Evolutionary conservation across 495 filamentous ascomycete genomes (phyloP), one percentile per base, ranked within the genome.

Genomic region (Tuber borchii): DNA sequence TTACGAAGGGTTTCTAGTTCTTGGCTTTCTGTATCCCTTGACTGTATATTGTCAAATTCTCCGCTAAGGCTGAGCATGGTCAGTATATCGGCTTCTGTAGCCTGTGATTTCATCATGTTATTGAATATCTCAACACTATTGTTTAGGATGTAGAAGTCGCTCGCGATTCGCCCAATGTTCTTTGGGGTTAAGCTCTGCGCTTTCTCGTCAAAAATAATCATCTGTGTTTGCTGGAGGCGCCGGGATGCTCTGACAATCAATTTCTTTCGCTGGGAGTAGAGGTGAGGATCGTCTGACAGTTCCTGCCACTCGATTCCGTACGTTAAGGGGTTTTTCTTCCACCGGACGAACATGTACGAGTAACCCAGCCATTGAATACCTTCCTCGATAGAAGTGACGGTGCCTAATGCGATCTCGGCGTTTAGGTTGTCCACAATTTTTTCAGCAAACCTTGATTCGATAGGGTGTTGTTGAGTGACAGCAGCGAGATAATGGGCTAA

Each of bases 231-330:
- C 78, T 95, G 93, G 45, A 99, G 86, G 2, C 91, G 90, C 34
- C 89, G 87, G 2, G 95, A 96, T 46, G 95, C 96, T 76, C 95
- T 89, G 72, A 97, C 92, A 74, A 96, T 90, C 73, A 98, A 85
- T 68, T 95, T 89, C 26, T 93, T 87, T 76, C 95, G 88, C 80
- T 94, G 88, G 80, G 93, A 90, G 6, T 97, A 91, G 71, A 99
- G 86, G 73, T 89, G 88, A 22, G 93, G 94, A 81, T 99, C 95
- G 80, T 97, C 91, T 34, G 88, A 86, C 51, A 91, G 91, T 84
- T 98, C 95, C n/a, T 91, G 86, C 90, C 90, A 97, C 70, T 96
- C 93, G 73, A 99, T 97, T n/a, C 94, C 96, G 83, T 99, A 99
- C 12, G 90, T 88, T 75, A 95, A 89, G 1, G 94, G 96, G 79